Evolutionary conservation across 768 basidiomycete species (phyloP).

Genomic region (Hysterangium stoloniferum): DNA sequence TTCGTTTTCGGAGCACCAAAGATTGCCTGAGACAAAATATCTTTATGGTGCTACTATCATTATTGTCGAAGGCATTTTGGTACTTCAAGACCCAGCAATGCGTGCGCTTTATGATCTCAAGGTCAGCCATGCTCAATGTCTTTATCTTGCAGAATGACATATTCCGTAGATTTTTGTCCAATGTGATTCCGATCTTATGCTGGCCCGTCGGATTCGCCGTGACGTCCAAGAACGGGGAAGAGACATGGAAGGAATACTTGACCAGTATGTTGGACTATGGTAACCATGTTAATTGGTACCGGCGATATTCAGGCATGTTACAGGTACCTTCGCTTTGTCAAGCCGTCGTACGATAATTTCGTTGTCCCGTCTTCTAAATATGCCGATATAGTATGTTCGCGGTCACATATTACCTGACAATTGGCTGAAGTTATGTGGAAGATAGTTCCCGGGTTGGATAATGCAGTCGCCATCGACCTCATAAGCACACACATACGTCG

Average conservation of each 20-base stretch:
- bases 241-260: slow-evolving; percentile 77
- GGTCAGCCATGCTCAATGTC: slow-evolving; percentile 30
- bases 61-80: slow-evolving; percentile 92
- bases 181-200: slow-evolving; percentile 95
- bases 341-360: slow-evolving; percentile 90
- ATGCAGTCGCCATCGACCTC: slow-evolving; percentile 85
- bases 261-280: slow-evolving; percentile 56
- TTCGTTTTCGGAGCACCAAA: slow-evolving; percentile 86
- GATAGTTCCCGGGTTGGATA: slow-evolving; percentile 95
- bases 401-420: background rate
- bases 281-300: no score
- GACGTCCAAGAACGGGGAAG: slow-evolving; percentile 86
- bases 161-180: slow-evolving; percentile 70
- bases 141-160: background rate
- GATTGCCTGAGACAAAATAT: slow-evolving; percentile 72
- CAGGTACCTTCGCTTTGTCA: slow-evolving; percentile 91
- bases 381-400: slow-evolving; percentile 77
- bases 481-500: slow-evolving; percentile 85
- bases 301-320: slow-evolving; percentile 4
- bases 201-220: slow-evolving; percentile 82
- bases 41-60: slow-evolving; percentile 91
- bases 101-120: slow-evolving; percentile 88
- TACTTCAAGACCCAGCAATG: slow-evolving; percentile 70
- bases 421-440: slow-evolving; percentile 23
- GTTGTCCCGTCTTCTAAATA: slow-evolving; percentile 79